Base-by-base conservation (phyloP, 352 stramenopile genomes). In the Globisporangium viniferum region DNA sequence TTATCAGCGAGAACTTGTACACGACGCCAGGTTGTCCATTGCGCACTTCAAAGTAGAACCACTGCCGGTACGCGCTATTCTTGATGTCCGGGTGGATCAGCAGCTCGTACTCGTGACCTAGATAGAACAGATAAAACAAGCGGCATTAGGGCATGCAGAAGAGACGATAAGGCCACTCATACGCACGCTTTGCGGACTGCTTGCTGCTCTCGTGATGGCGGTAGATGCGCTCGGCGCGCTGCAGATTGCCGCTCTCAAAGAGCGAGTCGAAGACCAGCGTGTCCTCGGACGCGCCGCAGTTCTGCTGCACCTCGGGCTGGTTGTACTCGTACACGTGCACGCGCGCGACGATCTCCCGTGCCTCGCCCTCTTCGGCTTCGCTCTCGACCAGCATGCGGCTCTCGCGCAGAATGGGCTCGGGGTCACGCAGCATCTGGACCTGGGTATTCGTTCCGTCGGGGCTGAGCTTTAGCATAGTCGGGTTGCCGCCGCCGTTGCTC, bases 21-120 rank as follows among this genome's bases (percentile, higher is more conserved):
- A 35, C 64, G 15, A 81, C n/a, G 9, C 81, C 84, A 5, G 72
- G 78, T 2, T 51, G 36, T 2, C 72, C 82, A 67, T 92, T 92
- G 41, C 74, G 84, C 20, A 96, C 84, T 39, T 88, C 68, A 65
- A 97, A 97, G 78, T 97, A 97, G 72, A 96, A 97, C 91, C 91
- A 97, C 71, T 97, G 91, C 8, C 86, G 79, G 61, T 94, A 94
- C 10, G 86, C 86, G 57, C 84, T 86, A 66, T 94, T 94, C 74
- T 89, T 91, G 64, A 92, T 75, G 71, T 94, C 86, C 0, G 86
- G 86, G 55, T 92, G 86, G 49, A 94, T 82, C 9, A 78, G 29
- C 14, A 94, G 57, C 41, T 94, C 86, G 65, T 92, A 94, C 59
- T 91, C 84, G 4, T 94, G 85, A 2, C 53, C 66, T 79, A 63